Evolutionary conservation across 371 early-diverging fungal genomes (phyloP), one percentile per base, ranked within the genome.

Genomic region (Scutellospora calospora): DNA sequence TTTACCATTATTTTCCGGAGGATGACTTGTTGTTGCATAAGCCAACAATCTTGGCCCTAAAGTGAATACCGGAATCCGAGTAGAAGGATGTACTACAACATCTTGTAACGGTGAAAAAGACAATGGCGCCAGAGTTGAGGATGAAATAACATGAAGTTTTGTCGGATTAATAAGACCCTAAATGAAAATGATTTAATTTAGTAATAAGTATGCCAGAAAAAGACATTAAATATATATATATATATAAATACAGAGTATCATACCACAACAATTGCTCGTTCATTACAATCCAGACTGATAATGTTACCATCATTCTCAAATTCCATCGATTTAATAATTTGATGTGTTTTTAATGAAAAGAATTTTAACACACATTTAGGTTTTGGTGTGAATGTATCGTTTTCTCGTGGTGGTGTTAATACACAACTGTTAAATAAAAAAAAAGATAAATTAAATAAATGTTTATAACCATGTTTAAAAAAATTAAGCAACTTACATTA

Each of bases 21-120:
- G 83, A 51, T 85, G 83, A 2, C 75, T 82, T 3, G 85, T 89
- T 5, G 92, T 91, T 9, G 90, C 91, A 83, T 92, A 93, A 12
- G 93, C 91, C 49, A 93, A 77, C 52, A 91, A 86, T 52, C 93
- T 82, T n/a, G 90, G 83, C 8, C 92, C 92, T 29, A 93, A 81
- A 18, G 90, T 86, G 79, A 93, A 90, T 0, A 89, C 85, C n/a
- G 89, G 88, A 1, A 83, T 84, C 25, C 84, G 77, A 11, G 84
- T 83, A 0, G 79, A 75, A 3, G 85, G 83, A 60, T 87, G 86
- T 71, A 86, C 83, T 57, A 80, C 87, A 5, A 88, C 88, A 62
- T 91, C 93, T 2, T 83, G 87, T 76, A 93, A 81, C 2, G 86
- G 69, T 11, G 81, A 49, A 22, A 71, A 84, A 62, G 80, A 80